Evolutionary conservation across 2,329 filamentous ascomycete species (phyloP), one percentile per base, ranked within the genome.

Genomic region (Monosporascus sp.): DNA sequence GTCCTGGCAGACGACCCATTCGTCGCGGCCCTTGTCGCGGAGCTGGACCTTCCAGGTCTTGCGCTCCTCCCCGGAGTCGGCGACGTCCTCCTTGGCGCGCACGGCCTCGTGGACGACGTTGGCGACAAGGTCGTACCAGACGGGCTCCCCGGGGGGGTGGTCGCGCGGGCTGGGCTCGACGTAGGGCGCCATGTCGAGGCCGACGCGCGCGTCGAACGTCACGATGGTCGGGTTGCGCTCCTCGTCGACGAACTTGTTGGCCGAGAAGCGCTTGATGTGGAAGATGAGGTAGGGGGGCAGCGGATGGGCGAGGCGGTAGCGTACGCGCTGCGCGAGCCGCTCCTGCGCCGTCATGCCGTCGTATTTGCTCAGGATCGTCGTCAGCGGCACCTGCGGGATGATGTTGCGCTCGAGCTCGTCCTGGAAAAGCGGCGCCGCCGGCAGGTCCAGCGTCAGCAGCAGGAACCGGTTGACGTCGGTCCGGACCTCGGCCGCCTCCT

Each of bases 221-320:
- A 99, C 94, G 65, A 99, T 99, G 9, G 94, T 99, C 1, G 93
- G 94, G 70, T 99, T 99, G 49, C 94, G 88, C 73, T 97, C 93
- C 73, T 97, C 93, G 2, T 88, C 84, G 20, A 99, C 89, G 67
- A 99, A 99, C 70, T 97, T 96, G 77, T 99, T 99, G 60, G 88
- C 86, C 61, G 87, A 90, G 79, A 99, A 99, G 62, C 94, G 91
- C 76, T 97, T 97, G 75, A 97, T 87, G 75, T 99, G 93, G 74
- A 99, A 91, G 51, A 94, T 78, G 19, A 99, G 83, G 68, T 88
- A 97, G 0, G 92, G 93, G 1, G 94, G 94, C 0, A 99, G 79
- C 0, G 94, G 94, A 65, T 96, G 92, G 48, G 96, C 75, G 5
- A 99, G 79, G 17, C 93, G 85, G 73, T 97, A 97, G 37, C 94